Conservation (phyloP, 1,139 yeast species). For the Lipomyces yarrowii region DNA sequence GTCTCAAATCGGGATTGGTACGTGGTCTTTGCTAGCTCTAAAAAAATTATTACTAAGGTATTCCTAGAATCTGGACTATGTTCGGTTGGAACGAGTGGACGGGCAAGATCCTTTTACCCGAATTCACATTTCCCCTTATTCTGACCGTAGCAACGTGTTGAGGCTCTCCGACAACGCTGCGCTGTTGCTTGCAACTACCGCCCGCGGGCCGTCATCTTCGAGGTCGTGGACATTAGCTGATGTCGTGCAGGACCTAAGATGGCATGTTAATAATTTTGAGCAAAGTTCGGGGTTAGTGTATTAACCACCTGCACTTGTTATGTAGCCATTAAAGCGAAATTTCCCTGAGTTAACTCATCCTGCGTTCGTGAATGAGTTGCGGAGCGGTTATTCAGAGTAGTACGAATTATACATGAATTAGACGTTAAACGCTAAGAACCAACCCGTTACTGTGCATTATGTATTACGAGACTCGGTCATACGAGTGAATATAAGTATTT, state of each 20-base stretch:
- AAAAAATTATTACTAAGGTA: not conserved
- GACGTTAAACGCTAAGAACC: not conserved
- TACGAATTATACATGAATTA: not conserved
- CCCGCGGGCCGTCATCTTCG: not conserved
- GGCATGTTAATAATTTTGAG: slow-evolving; percentile 16
- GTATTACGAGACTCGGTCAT: not conserved
- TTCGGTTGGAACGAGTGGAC: slow-evolving; percentile 12
- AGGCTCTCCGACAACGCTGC: slow-evolving; percentile 3
- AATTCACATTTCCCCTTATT: slow-evolving; percentile 15
- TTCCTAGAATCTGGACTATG: slow-evolving; percentile 15
- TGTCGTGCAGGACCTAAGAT: slow-evolving; percentile 14
- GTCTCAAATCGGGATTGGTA: slow-evolving; percentile 2
- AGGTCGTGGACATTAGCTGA: slow-evolving; percentile 6
- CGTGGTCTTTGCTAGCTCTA: not conserved
- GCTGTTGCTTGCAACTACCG: not conserved
- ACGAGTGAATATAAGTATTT: not conserved
- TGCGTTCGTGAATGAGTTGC: not conserved
- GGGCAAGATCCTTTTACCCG: slow-evolving; percentile 11
- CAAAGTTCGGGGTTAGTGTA: slow-evolving; percentile 19
- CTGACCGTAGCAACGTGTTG: not conserved
- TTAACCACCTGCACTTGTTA: not conserved
- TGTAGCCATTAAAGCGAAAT: not conserved
- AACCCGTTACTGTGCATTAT: not conserved
- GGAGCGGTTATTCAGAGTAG: not conserved
- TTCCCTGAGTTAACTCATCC: not conserved